These are phyloP conservation scores for Gossypium thurberi DNA, from an alignment of 345 rosid genomes.

Conservation along the genomic window DNA sequence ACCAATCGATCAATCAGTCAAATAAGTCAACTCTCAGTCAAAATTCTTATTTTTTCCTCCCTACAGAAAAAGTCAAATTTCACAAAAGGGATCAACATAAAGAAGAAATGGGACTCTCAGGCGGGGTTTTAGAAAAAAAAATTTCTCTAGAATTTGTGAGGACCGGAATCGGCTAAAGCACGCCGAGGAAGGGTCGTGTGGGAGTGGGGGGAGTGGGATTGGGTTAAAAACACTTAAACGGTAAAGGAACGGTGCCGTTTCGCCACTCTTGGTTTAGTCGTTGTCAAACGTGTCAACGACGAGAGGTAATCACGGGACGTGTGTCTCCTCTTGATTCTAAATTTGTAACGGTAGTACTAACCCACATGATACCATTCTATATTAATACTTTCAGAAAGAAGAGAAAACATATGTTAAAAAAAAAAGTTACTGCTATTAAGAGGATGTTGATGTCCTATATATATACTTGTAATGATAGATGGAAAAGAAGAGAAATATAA, in stretches of 20 bases:
- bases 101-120: background rate
- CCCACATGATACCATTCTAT: too few relatives aligned
- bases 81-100: background rate
- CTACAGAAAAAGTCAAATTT: too few relatives aligned
- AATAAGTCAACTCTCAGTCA: background rate
- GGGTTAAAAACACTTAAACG: background rate
- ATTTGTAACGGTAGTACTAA: too few relatives aligned
- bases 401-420: too few relatives aligned
- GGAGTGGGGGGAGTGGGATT: background rate
- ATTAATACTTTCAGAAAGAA: too few relatives aligned
- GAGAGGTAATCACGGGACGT: slow-evolving; percentile 11
- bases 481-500: too few relatives aligned
- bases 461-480: too few relatives aligned
- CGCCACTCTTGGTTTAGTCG: background rate
- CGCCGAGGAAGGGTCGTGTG: background rate
- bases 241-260: background rate
- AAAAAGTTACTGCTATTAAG: too few relatives aligned
- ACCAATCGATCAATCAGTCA: slow-evolving; percentile 9
- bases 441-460: too few relatives aligned
- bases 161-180: slow-evolving; percentile 7
- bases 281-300: slow-evolving; percentile 5
- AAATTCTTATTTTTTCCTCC: background rate
- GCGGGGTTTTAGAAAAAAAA: too few relatives aligned
- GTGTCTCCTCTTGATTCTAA: background rate
- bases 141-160: background rate